A percentile compares a stretch with the other conserved stretches of the same genome.
Evolutionary conservation across 768 basidiomycete species (phyloP).

Genomic region (Brasilioporus rufonigricans): DNA sequence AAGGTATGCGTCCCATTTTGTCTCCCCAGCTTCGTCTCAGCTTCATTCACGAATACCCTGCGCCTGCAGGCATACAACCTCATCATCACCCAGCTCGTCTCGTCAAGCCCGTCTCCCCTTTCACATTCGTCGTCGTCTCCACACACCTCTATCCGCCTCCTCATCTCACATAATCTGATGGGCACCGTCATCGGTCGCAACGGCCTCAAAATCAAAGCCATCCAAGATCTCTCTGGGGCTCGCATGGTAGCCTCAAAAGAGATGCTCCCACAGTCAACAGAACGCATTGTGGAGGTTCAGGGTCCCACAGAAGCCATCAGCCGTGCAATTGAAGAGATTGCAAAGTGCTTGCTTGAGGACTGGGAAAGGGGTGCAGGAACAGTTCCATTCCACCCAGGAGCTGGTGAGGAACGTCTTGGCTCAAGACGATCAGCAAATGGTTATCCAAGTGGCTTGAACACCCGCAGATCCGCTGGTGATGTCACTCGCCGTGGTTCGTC

Average conservation of each 20-base stretch:
- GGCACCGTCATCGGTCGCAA: conserved; percentile 96
- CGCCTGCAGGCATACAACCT: conserved; percentile 81
- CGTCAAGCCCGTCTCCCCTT: conserved; percentile 70
- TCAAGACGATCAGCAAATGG: conserved; percentile 52
- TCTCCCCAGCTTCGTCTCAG: neutral
- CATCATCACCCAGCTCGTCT: conserved; percentile 88
- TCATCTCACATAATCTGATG: conserved; percentile 99
- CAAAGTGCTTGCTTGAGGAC: conserved; percentile 91
- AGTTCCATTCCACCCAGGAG: conserved; percentile 92
- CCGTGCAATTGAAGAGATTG: conserved; percentile 93
- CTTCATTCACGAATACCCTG: conserved; percentile 12
- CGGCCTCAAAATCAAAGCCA: conserved; percentile 98
- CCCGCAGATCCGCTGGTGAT: conserved; percentile 70
- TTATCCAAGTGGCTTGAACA: conserved; percentile 45
- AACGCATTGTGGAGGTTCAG: conserved; percentile 97
- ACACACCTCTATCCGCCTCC: conserved; percentile 90
- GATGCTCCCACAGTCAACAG: conserved; percentile 98
- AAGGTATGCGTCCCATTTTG: conserved; percentile 52
- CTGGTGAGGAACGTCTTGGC: conserved; percentile 63
- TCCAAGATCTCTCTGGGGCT: conserved; percentile 93
- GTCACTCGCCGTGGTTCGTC: conserved; percentile 41
- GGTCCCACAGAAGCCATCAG: conserved; percentile 91
- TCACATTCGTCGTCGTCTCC: conserved; percentile 61
- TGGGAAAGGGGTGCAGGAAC: conserved; percentile 95
- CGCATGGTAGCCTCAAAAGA: conserved; percentile 99